These are phyloP conservation scores for Luzula sylvatica DNA, from an alignment of 176 grass and related monocot species.

Conservation along the genomic window DNA sequence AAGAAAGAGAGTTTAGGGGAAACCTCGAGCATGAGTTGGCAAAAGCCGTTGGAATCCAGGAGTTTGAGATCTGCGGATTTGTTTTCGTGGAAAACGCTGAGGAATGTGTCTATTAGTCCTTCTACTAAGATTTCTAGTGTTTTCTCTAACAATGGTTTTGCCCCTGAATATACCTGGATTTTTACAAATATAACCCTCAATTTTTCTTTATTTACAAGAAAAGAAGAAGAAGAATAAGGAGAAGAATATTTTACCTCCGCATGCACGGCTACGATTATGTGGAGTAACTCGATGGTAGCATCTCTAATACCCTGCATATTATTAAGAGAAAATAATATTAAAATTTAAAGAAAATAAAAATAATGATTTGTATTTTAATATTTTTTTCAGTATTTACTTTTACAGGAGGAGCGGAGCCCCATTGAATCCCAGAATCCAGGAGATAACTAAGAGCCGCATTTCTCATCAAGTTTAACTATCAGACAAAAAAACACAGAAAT, in stretches of 20 bases:
- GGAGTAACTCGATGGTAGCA: conserved; percentile 88
- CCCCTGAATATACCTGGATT: conserved; percentile 73
- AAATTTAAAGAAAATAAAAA: conserved; percentile 9
- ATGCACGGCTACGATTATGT: conserved; percentile 91
- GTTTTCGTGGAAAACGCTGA: conserved; percentile 89
- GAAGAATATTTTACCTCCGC: conserved; percentile 93
- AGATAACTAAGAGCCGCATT: conserved; percentile 74
- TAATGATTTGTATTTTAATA: neutral
- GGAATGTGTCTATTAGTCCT: conserved; percentile 85
- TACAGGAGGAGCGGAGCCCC: conserved; percentile 71
- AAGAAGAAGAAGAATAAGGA: conserved; percentile 12
- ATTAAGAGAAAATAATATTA: conserved; percentile 7
- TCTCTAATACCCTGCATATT: conserved; percentile 87
- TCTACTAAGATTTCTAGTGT: conserved; percentile 76
- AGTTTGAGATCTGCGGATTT: conserved; percentile 69
- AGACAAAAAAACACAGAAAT: conserved; percentile 24
- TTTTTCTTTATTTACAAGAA: conserved; percentile 14
- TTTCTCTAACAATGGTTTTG: conserved; percentile 89
- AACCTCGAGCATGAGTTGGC: conserved; percentile 97
- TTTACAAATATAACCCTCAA: conserved; percentile 10
- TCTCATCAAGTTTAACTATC: conserved; percentile 85
- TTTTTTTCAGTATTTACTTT: conserved; percentile 41
- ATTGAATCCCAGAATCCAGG: conserved; percentile 74
- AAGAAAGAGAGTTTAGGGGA: conserved; percentile 15
- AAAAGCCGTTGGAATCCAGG: conserved; percentile 86